Conservation (phyloP, 805 yeast genomes). For the Myxozyma neglecta region DNA sequence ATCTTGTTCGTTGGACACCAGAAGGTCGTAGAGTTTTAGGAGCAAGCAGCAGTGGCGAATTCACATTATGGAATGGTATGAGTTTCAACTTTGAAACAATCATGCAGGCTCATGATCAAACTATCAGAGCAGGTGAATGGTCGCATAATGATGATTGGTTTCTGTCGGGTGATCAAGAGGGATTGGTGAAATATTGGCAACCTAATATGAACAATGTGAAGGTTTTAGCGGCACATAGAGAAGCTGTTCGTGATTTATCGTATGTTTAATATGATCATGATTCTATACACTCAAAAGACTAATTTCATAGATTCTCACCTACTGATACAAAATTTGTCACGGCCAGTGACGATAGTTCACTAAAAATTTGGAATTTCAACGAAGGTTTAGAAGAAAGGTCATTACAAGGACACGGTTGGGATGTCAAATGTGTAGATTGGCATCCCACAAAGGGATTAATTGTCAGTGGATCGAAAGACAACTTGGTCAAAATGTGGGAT, state of each 20-base stretch:
- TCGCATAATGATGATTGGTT: conserved; percentile 94
- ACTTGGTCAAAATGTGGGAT: conserved; percentile 91
- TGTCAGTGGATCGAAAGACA: conserved; percentile 94
- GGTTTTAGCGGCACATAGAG: conserved; percentile 70
- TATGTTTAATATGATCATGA: background rate
- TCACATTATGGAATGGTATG: conserved; percentile 94
- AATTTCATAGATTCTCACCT: conserved; percentile 61
- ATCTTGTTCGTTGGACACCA: conserved; percentile 71
- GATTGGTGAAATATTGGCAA: conserved; percentile 92
- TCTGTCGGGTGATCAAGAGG: conserved; percentile 90
- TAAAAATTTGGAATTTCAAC: conserved; percentile 93
- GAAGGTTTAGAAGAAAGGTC: conserved; percentile 79
- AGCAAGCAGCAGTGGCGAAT: conserved; percentile 90
- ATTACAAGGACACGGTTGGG: conserved; percentile 96
- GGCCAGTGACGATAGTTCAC: conserved; percentile 85
- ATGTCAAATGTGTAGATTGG: conserved; percentile 96
- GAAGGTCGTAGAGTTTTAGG: conserved; percentile 89
- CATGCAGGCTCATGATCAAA: conserved; percentile 89
- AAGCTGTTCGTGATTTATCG: conserved; percentile 80
- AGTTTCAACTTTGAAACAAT: conserved; percentile 94
- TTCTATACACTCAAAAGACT: background rate
- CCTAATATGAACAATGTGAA: conserved; percentile 96
- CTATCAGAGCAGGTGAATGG: conserved; percentile 75
- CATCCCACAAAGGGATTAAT: conserved; percentile 84
- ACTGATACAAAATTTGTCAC: conserved; percentile 90